These are phyloP conservation scores for Daldinia concentrica DNA, from an alignment of 495 filamentous ascomycete species.

Conservation along the genomic window DNA sequence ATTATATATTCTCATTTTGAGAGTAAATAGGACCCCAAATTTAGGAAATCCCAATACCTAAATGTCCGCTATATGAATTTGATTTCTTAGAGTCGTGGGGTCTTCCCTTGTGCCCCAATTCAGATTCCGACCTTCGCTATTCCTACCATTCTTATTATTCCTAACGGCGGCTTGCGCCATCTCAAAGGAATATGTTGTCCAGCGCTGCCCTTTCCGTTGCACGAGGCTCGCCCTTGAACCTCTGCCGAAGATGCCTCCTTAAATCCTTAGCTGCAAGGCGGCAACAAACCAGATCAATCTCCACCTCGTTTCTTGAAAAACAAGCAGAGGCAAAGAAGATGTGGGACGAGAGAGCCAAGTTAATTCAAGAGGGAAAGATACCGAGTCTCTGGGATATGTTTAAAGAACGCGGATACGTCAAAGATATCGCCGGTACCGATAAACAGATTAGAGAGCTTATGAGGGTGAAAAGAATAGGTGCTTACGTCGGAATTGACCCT, in stretches of 20 bases:
- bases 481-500: conserved; percentile 92
- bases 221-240: conserved; percentile 19
- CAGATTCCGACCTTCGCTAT: background rate
- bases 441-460: conserved; percentile 76
- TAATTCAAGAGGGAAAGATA: conserved; percentile 68
- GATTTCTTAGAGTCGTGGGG: background rate
- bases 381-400: conserved; percentile 73
- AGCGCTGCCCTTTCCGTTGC: background rate
- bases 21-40: too few species aligned
- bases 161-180: background rate
- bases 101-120: background rate
- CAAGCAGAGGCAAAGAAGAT: conserved; percentile 61
- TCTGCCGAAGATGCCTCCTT: conserved; percentile 37
- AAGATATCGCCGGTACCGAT: conserved; percentile 76
- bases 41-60: background rate
- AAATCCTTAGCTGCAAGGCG: conserved; percentile 7
- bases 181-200: conserved; percentile 25
- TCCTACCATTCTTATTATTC: background rate
- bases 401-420: conserved; percentile 81
- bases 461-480: conserved; percentile 72
- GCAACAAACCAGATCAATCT: conserved; percentile 22
- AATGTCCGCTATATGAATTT: background rate
- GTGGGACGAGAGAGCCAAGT: conserved; percentile 65
- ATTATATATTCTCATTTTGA: background rate
- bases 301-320: conserved; percentile 58